phyloP scores from a whole-genome alignment of 2,329 filamentous ascomycete species.

The Hymenotorrendiella dingleyae region DNA sequence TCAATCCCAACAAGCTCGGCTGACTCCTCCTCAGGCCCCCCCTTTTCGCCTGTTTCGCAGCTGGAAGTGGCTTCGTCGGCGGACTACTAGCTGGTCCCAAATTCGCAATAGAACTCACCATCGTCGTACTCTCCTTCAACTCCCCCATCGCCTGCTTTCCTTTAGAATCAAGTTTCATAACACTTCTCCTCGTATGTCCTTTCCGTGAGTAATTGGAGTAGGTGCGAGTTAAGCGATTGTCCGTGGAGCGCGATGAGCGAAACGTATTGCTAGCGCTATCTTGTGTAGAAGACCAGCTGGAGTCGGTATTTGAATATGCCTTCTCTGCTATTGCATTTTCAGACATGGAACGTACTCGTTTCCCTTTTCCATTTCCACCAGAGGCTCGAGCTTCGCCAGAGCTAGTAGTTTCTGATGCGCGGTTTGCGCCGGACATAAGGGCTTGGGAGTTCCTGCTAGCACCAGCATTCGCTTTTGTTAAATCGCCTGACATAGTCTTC shows the following conservation, averaged over 20 bases:
- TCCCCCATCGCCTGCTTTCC: constrained; percentile 8
- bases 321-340: constrained; percentile 20
- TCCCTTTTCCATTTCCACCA: too few species aligned
- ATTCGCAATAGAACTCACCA: constrained; percentile 3
- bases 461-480: too few species aligned
- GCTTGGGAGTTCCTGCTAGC: background rate
- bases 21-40: background rate
- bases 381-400: background rate
- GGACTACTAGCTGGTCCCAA: too few species aligned
- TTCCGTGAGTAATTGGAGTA: constrained; percentile 28
- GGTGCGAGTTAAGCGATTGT: constrained; percentile 20
- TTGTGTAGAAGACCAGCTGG: constrained; percentile 25
- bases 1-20: constrained; percentile 15
- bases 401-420: background rate
- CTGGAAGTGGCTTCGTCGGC: too few species aligned
- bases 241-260: background rate
- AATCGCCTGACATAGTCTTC: constrained; percentile 4
- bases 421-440: constrained; percentile 4
- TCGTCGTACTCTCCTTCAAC: constrained; percentile 8
- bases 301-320: constrained; percentile 12
- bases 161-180: too few species aligned
- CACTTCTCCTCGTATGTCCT: constrained; percentile 21
- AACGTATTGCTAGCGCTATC: constrained; percentile 15
- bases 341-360: constrained; percentile 19
- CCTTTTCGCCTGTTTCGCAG: too few species aligned